A percentile compares a stretch with the other conserved stretches of the same genome.
Evolutionary conservation across 2,329 filamentous ascomycete species (phyloP).

Genomic region (Elsinoe perseae): DNA sequence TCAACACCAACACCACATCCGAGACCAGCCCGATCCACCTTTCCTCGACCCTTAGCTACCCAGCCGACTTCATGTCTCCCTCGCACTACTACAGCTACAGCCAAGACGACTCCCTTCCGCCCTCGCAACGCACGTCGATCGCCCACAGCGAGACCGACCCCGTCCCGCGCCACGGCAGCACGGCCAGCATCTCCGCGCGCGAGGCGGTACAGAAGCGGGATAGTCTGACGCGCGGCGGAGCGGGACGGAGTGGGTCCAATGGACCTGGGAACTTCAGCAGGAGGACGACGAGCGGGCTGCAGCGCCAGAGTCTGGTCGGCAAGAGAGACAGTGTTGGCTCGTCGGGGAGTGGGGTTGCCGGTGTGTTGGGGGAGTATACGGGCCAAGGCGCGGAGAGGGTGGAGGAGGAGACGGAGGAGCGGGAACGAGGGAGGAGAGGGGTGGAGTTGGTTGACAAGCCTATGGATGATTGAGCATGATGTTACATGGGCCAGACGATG

Average conservation of each 20-base stretch:
- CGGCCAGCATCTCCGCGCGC: slow-evolving; percentile 22
- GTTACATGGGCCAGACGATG: background rate
- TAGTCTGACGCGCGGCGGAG: slow-evolving; percentile 45
- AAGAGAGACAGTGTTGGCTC: slow-evolving; percentile 23
- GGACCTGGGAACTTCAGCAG: slow-evolving; percentile 34
- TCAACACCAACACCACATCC: slow-evolving; percentile 15
- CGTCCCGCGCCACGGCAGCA: slow-evolving; percentile 19
- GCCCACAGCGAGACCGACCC: slow-evolving; percentile 21
- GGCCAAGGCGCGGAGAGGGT: slow-evolving; percentile 29
- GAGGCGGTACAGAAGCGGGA: slow-evolving; percentile 53
- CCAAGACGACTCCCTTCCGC: slow-evolving; percentile 13
- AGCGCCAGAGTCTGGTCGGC: slow-evolving; percentile 29
- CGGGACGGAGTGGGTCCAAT: slow-evolving; percentile 40
- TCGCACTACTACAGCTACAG: slow-evolving; percentile 23
- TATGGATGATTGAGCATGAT: slow-evolving; percentile 48
- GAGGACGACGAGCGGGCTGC: slow-evolving; percentile 23
- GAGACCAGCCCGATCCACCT: slow-evolving; percentile 15
- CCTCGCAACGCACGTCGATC: slow-evolving; percentile 18
- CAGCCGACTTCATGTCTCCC: slow-evolving; percentile 23
- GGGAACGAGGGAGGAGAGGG: slow-evolving; percentile 38
- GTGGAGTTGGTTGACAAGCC: slow-evolving; percentile 66
- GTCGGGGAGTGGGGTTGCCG: slow-evolving; percentile 32
- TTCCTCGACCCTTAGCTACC: slow-evolving; percentile 25
- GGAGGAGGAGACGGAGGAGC: slow-evolving; percentile 25
- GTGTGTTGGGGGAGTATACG: slow-evolving; percentile 29